Base-by-base conservation (phyloP, 139 green algal genomes). In the Chlorella sp. region DNA sequence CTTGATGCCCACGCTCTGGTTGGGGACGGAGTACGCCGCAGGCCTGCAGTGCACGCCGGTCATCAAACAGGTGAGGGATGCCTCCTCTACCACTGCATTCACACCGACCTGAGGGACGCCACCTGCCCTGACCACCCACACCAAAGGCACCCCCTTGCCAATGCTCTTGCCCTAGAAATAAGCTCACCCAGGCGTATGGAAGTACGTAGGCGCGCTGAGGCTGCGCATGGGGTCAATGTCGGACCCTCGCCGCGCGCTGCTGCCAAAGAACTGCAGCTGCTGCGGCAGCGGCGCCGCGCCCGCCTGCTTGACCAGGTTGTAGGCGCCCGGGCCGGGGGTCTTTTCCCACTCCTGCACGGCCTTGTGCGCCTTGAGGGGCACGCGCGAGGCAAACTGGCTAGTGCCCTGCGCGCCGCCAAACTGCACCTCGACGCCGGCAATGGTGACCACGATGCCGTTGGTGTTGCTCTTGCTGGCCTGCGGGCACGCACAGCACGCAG, bases 391-490 rank as follows among this genome's bases (percentile, higher is more conserved):
- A 62, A 71, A 71, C 20, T 55, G 35, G 17, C 32, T 55, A 10
- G 23, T 62, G 2, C 66, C 66, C 2, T 2, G 5, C 2, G 66
- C 66, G 26, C 66, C 66, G 24, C 66, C 66, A 62, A 71, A 71
- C 36, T 71, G 66, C 2, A 71, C 66, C 5, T 71, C 66, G 26
- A 71, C 66, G 4, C 66, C 66, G 4, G 24, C 5, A 35, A 71
- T 71, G 66, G 2, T 71, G 26, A 71, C 66, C 17, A 71, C 24
- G 66, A 71, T 71, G 66, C 66, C 66, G 35, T 55, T 55, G 10
- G 42, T 55, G 42, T 55, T 55, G 42, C 10, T 10, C 42, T 55
- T 55, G 42, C 55, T 20, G 55, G 4, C 55, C 55, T 63, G 55
- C 55, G 27, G 14, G 27, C 55, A 63, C 20, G 24, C 24, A n/a